Percentiles rank a stretch among this genome's conserved stretches.
These are phyloP conservation scores for Echeveria elegans DNA, from an alignment of 164 flowering plant species.

Conservation along the genomic window DNA sequence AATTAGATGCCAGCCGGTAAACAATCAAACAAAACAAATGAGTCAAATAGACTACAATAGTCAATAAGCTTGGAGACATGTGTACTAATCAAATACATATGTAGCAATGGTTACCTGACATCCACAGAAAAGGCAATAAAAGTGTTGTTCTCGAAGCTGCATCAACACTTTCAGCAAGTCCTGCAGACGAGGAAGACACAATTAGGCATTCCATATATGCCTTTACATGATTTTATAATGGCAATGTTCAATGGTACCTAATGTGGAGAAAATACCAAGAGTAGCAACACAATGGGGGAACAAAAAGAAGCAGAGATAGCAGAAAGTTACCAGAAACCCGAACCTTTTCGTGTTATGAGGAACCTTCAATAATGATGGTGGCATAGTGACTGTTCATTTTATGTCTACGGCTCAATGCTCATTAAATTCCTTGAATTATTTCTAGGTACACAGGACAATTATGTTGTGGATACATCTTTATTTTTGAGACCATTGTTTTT, in stretches of 20 bases:
- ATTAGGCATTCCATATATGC: not conserved
- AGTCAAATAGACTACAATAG: not conserved
- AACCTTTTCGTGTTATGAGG: too few species aligned
- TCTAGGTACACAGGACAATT: too few species aligned
- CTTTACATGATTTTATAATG: not conserved
- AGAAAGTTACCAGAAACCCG: too few species aligned
- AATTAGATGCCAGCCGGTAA: not conserved
- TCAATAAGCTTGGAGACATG: not conserved
- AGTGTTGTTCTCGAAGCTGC: slow-evolving; percentile 68
- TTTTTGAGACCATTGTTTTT: too few species aligned
- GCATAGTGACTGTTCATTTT: too few species aligned
- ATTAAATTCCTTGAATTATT: too few species aligned
- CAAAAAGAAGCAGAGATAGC: not conserved
- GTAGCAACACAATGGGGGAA: not conserved
- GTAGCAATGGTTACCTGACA: slow-evolving; percentile 47
- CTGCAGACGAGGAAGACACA: slow-evolving; percentile 30
- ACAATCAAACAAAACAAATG: not conserved
- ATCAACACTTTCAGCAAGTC: slow-evolving; percentile 64
- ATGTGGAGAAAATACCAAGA: not conserved
- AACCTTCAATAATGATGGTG: too few species aligned
- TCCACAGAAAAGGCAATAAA: slow-evolving; percentile 92
- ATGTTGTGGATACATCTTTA: too few species aligned
- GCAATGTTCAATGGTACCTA: not conserved
- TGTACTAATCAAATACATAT: not conserved
- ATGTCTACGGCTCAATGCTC: too few species aligned